Evolutionary conservation across 352 stramenopile genomes (phyloP).

Genomic region (Phytophthora syringae): DNA sequence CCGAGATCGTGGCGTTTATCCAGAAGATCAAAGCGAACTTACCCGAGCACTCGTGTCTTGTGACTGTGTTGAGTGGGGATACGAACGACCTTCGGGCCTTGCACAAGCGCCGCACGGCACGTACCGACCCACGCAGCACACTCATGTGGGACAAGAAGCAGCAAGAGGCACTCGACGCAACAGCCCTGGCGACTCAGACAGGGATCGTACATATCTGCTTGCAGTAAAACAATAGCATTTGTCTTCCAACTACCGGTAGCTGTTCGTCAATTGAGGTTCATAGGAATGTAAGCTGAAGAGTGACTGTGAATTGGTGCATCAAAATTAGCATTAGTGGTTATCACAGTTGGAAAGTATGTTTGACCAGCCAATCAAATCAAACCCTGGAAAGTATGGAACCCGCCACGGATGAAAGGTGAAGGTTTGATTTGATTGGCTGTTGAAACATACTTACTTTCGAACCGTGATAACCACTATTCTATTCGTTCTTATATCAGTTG

Average conservation of each 20-base stretch:
- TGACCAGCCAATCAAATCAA: too few relatives aligned
- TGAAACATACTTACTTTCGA: neutral
- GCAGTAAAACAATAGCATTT: conserved; percentile 26
- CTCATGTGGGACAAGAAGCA: conserved; percentile 81
- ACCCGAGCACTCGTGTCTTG: conserved; percentile 59
- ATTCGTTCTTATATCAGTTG: neutral
- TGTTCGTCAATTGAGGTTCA: too few relatives aligned
- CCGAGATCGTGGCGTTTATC: conserved; percentile 46
- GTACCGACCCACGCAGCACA: conserved; percentile 73
- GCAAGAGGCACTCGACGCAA: conserved; percentile 62
- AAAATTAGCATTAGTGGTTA: too few relatives aligned
- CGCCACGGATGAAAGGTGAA: too few relatives aligned
- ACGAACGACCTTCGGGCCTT: conserved; percentile 67
- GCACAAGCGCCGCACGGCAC: conserved; percentile 81
- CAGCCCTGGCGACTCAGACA: conserved; percentile 56
- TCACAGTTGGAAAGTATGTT: too few relatives aligned
- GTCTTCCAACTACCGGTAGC: too few relatives aligned
- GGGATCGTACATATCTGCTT: conserved; percentile 73
- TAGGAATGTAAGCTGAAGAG: neutral
- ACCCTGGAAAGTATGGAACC: too few relatives aligned
- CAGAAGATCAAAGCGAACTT: conserved; percentile 51
- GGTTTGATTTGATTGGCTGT: too few relatives aligned
- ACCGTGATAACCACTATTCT: neutral
- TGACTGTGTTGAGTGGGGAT: conserved; percentile 63
- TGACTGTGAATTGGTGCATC: neutral